Base-by-base conservation (phyloP, 2,329 filamentous ascomycete genomes). In the Neofusicoccum sp. region DNA sequence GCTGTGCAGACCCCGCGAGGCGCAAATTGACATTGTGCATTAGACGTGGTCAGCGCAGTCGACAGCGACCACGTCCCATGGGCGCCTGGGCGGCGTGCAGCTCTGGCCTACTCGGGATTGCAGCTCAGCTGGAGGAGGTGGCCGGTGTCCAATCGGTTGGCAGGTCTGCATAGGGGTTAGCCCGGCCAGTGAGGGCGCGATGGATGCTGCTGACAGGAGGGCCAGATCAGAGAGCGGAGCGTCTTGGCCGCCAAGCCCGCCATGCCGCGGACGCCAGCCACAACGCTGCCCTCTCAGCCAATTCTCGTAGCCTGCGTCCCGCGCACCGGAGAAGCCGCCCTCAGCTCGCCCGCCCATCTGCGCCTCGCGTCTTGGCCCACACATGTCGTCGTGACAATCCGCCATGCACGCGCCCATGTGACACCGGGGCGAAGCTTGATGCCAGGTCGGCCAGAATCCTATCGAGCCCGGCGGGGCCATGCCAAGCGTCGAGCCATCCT, bases 231-330 rank as follows among this genome's bases (percentile, higher is more conserved):
- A 1, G 16, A 47, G 44, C 22, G 6, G 3, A 1, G 28, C 6
- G 33, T 7, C 37, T 56, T 45, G 37, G 39, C 52, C 45, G 54
- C 54, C 54, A 58, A 58, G 54, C 28, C 45, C 45, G 45, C 45
- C 43, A 6, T 5, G 16, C n/a, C n/a, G n/a, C n/a, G n/a, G n/a
- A n/a, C 5, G n/a, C 52, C 52, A 56, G 52, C 52, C 52, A 56
- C 52, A 4, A 33, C 37, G 12, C 16, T 22, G 14, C 41, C 8
- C 54, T n/a, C 41, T 45, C 39, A 39, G 54, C 54, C 29, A 39
- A 16, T 45, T 22, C 54, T 58, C 41, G 54, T 45, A 43, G n/a
- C n/a, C n/a, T n/a, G n/a, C n/a, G n/a, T n/a, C n/a, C n/a, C n/a
- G 33, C 12, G 9, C 16, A 6, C n/a, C 29, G 54, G 14, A 28